phyloP scores from a whole-genome alignment of 129 eudicot genomes.

The Dittrichia graveolens region DNA sequence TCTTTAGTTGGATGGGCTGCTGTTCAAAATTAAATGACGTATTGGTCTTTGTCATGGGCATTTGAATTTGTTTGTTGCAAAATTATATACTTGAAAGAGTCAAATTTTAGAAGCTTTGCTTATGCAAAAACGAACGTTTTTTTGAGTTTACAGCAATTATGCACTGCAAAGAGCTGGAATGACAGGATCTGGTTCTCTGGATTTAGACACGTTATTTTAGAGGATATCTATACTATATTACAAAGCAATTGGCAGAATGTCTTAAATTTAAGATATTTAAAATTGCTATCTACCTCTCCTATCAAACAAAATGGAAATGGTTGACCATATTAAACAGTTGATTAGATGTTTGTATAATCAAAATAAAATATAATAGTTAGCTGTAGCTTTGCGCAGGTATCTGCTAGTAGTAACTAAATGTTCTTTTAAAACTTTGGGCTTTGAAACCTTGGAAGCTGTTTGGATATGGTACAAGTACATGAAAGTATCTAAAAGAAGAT shows the following conservation, averaged over 20 bases:
- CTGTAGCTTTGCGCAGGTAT: no score
- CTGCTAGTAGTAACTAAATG: not conserved
- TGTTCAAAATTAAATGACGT: not conserved
- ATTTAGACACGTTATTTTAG: not conserved
- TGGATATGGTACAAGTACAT: not conserved
- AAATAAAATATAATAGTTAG: no score
- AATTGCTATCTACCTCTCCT: no score
- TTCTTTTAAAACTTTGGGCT: not conserved
- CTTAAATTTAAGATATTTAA: no score
- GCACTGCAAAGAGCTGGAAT: not conserved
- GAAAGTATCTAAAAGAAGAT: constrained; percentile 8
- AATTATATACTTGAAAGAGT: not conserved
- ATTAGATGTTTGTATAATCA: no score
- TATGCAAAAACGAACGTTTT: not conserved
- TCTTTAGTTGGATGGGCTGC: not conserved
- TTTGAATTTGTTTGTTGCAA: not conserved
- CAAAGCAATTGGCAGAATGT: no score
- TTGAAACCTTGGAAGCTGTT: not conserved
- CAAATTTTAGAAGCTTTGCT: not conserved
- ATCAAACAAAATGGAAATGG: no score
- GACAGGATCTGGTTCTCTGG: constrained; percentile 10
- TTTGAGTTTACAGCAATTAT: not conserved
- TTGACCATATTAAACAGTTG: no score
- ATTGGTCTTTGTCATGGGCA: not conserved
- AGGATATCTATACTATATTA: not conserved